Percentiles rank a stretch among this genome's conserved stretches.
Evolutionary conservation across 1,139 yeast genomes (phyloP).

Genomic region (Nakaseomyces delphensis): DNA sequence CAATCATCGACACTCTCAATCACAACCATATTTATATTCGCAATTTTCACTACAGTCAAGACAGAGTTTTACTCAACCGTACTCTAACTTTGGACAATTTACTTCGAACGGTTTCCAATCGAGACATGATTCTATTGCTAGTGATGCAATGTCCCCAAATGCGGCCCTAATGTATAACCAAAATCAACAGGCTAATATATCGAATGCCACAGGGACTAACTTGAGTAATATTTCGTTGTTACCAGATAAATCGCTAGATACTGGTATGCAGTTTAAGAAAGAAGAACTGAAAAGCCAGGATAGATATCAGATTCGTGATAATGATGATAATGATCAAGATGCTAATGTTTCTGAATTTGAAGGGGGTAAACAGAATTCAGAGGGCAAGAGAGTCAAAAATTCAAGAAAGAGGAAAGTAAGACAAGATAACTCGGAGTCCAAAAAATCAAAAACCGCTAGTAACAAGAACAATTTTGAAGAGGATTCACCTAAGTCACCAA

Average conservation of each 20-base stretch:
- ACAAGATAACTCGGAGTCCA: constrained; percentile 1
- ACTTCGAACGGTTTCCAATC: constrained; percentile 24
- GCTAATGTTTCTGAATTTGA: constrained; percentile 1
- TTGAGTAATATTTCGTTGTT: constrained; percentile 2
- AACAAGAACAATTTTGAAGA: constrained; percentile 2
- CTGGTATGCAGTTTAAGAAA: constrained; percentile 5
- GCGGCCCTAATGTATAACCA: constrained; percentile 14
- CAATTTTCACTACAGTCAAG: constrained; percentile 18
- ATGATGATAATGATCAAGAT: constrained; percentile 1
- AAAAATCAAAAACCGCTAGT: constrained; percentile 3
- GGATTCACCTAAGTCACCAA: constrained; percentile 12
- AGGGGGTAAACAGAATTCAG: neutral
- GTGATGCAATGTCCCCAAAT: constrained; percentile 28
- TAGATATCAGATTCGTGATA: neutral
- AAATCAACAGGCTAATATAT: constrained; percentile 3
- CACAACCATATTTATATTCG: constrained; percentile 19
- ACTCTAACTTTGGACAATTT: constrained; percentile 21
- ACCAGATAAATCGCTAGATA: constrained; percentile 7
- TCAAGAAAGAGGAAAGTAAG: neutral
- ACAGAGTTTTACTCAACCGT: constrained; percentile 11
- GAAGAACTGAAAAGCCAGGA: constrained; percentile 2
- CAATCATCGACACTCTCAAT: constrained; percentile 8
- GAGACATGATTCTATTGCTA: constrained; percentile 24
- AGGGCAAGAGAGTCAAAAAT: neutral
- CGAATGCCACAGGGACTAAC: neutral